Conservation (phyloP, 345 rosid species). For the Barbarea vulgaris region DNA sequence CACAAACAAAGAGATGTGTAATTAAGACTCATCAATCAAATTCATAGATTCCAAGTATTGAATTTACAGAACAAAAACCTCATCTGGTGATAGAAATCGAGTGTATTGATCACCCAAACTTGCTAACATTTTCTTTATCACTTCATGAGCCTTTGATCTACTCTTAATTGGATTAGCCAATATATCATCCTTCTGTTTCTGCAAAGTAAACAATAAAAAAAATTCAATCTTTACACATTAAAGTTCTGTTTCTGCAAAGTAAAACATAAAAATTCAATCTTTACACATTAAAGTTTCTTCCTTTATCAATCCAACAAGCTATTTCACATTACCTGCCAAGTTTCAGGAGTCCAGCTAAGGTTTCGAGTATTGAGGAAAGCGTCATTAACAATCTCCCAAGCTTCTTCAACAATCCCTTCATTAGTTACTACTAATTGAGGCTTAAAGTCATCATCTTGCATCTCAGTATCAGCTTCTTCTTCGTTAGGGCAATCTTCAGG, state of each 20-base stretch:
- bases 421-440: constrained; percentile 52
- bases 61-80: constrained; percentile 49
- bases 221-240: constrained; percentile 1
- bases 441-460: constrained; percentile 38
- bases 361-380: constrained; percentile 61
- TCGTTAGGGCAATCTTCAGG: constrained; percentile 58
- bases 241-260: constrained; percentile 59
- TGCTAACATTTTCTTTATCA: constrained; percentile 76
- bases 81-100: constrained; percentile 80
- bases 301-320: constrained; percentile 23
- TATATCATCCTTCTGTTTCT: constrained; percentile 73
- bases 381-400: constrained; percentile 88
- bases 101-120: constrained; percentile 91
- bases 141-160: constrained; percentile 79
- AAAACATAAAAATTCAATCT: background rate
- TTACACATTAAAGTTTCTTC: constrained; percentile 17
- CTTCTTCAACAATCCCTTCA: constrained; percentile 80
- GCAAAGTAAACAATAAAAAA: constrained; percentile 20
- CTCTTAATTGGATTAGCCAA: constrained; percentile 57
- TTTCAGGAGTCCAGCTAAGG: constrained; percentile 65
- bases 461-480: constrained; percentile 53
- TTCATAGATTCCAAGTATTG: background rate
- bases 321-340: constrained; percentile 59
- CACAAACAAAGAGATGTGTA: constrained; percentile 35
- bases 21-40: constrained; percentile 30